Conservation (phyloP, 306 rosid species). For the Prunus salicina region DNA sequence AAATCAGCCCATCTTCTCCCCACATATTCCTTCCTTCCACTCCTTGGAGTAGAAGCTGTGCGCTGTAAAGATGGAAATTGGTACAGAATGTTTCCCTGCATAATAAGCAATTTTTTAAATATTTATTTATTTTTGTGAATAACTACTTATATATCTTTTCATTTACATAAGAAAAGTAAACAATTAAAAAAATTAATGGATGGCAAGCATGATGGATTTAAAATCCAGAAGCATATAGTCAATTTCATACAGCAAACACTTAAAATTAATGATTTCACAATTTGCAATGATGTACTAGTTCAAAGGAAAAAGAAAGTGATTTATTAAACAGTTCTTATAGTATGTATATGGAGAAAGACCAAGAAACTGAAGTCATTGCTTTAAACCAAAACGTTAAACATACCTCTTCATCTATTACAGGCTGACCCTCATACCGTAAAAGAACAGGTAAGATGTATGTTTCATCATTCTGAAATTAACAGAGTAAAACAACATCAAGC, state of each 20-base stretch:
- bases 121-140: conserved; percentile 3
- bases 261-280: conserved; percentile 18
- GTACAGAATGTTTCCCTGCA: conserved; percentile 96
- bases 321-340: conserved; percentile 6
- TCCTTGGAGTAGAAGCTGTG: conserved; percentile 74
- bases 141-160: not conserved
- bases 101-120: conserved; percentile 34
- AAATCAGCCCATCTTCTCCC: conserved; percentile 93
- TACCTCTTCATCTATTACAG: conserved; percentile 97
- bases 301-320: not conserved
- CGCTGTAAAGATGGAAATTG: conserved; percentile 92
- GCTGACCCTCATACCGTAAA: conserved; percentile 87
- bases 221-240: not conserved
- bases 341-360: not conserved
- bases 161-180: not conserved
- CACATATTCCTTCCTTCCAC: conserved; percentile 83
- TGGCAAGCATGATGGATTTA: not conserved
- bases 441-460: conserved; percentile 94
- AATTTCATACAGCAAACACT: conserved; percentile 4
- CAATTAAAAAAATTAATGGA: not conserved
- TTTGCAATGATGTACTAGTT: conserved; percentile 12
- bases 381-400: conserved; percentile 24
- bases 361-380: not conserved
- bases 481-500: conserved; percentile 26
- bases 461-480: conserved; percentile 79